Conservation (phyloP, 2,329 filamentous ascomycete genomes). For the Coleophoma crateriformis region DNA sequence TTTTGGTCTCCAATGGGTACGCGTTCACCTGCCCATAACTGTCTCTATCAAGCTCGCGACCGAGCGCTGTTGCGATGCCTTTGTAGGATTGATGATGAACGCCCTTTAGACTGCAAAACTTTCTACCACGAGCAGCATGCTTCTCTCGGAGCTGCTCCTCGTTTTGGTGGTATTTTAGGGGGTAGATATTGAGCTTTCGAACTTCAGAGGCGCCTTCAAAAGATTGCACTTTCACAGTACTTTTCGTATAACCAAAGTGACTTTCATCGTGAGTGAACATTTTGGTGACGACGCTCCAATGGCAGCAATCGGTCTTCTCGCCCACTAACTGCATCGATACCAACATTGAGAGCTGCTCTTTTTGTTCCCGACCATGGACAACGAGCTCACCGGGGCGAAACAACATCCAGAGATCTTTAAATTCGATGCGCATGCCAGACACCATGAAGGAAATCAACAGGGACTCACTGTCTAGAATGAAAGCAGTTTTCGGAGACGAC, state of each 20-base stretch:
- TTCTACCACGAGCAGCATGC: constrained; percentile 13
- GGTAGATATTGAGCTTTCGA: neutral
- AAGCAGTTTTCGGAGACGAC: neutral
- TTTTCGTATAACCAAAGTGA: constrained; percentile 1
- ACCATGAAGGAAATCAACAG: neutral
- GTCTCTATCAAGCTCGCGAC: neutral
- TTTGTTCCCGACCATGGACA: constrained; percentile 1
- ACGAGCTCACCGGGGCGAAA: constrained; percentile 5
- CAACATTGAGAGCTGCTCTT: neutral
- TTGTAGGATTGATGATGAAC: constrained; percentile 18
- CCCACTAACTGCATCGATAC: neutral
- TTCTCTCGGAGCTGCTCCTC: constrained; percentile 7
- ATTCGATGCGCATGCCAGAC: constrained; percentile 1
- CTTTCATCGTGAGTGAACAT: constrained; percentile 1
- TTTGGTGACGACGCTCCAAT: neutral
- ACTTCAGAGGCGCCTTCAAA: neutral
- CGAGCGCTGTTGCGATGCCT: constrained; percentile 10
- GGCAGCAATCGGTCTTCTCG: neutral
- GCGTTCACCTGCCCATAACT: neutral
- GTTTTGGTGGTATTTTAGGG: constrained; percentile 1
- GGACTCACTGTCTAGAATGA: neutral
- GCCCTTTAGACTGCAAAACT: constrained; percentile 15
- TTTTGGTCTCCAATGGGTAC: neutral
- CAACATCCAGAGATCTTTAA: constrained; percentile 6
- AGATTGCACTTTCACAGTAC: neutral